Conservation (phyloP, 345 rosid genomes). For the Corchorus olitorius region DNA sequence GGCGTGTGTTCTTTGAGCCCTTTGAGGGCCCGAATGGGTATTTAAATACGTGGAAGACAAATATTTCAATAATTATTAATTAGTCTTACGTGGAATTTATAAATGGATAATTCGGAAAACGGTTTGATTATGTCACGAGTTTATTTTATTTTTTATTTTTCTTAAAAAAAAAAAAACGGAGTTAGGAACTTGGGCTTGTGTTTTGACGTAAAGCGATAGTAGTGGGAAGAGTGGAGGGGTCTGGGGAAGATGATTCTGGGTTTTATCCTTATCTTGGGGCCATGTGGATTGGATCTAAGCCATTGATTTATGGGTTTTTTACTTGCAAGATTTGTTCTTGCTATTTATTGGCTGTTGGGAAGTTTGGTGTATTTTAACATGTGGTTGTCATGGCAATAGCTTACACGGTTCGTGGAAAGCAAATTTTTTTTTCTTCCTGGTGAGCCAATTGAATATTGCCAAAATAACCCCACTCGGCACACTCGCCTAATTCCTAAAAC, state of each 20-base stretch:
- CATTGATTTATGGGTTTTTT: background rate
- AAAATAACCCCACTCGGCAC: background rate
- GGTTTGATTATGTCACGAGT: conserved; percentile 27
- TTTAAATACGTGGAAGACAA: conserved; percentile 14
- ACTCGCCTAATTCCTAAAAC: background rate
- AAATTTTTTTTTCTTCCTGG: background rate
- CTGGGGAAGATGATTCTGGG: conserved; percentile 18
- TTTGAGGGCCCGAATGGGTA: conserved; percentile 23
- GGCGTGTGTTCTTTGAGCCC: background rate
- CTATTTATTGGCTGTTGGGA: conserved; percentile 6
- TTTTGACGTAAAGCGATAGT: conserved; percentile 2
- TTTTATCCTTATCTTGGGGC: conserved; percentile 39
- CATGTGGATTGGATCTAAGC: conserved; percentile 17
- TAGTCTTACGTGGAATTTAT: conserved; percentile 13
- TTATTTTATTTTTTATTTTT: background rate
- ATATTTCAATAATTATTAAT: background rate
- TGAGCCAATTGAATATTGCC: conserved; percentile 1
- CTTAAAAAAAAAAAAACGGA: background rate
- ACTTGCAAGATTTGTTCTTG: conserved; percentile 29
- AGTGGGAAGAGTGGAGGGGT: background rate
- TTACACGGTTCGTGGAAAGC: conserved; percentile 11
- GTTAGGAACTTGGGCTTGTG: conserved; percentile 9
- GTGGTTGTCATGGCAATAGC: conserved; percentile 21
- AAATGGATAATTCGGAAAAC: conserved; percentile 18
- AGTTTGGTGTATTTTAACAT: background rate